A percentile compares a stretch with the other conserved stretches of the same genome.
These are phyloP conservation scores for Loxodes magnus DNA, from an alignment of 73 alveolate genomes.

Conservation along the genomic window DNA sequence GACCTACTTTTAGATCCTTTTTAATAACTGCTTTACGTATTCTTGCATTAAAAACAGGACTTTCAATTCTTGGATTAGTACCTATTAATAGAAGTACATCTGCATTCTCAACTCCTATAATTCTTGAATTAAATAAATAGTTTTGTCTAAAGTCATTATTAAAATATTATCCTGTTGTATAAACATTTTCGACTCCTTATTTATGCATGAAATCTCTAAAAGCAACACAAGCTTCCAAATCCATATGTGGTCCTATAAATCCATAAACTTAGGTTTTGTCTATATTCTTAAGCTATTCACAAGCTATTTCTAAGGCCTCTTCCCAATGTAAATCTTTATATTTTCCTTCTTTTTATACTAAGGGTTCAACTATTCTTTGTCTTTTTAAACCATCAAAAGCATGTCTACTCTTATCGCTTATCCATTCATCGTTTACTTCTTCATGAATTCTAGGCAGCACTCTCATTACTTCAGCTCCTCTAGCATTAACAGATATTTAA, in stretches of 20 bases:
- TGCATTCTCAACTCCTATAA: slow-evolving; percentile 70
- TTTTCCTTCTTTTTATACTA: slow-evolving; percentile 46
- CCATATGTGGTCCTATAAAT: slow-evolving; percentile 62
- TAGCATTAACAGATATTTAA: slow-evolving; percentile 50
- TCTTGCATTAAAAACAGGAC: slow-evolving; percentile 73
- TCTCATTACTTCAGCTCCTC: slow-evolving; percentile 78
- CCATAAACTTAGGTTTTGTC: slow-evolving; percentile 57
- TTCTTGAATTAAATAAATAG: slow-evolving; percentile 55
- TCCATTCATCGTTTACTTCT: slow-evolving; percentile 80
- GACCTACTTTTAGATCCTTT: slow-evolving; percentile 44
- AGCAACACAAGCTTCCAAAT: slow-evolving; percentile 55
- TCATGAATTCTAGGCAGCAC: slow-evolving; percentile 70
- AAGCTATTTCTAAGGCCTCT: slow-evolving; percentile 51
- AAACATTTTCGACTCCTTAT: slow-evolving; percentile 57
- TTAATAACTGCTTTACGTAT: slow-evolving; percentile 43
- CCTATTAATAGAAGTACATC: slow-evolving; percentile 68
- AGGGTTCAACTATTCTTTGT: slow-evolving; percentile 57
- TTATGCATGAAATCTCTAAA: slow-evolving; percentile 56
- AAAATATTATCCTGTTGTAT: slow-evolving; percentile 38
- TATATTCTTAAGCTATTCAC: slow-evolving; percentile 29
- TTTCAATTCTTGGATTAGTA: slow-evolving; percentile 52
- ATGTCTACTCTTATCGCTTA: slow-evolving; percentile 61
- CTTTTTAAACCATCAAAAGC: slow-evolving; percentile 77
- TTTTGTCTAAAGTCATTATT: slow-evolving; percentile 69
- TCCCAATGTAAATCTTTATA: slow-evolving; percentile 59